Evolutionary conservation across 352 stramenopile species (phyloP), one percentile per base, ranked within the genome.

Genomic region (Phytophthora crassamura): DNA sequence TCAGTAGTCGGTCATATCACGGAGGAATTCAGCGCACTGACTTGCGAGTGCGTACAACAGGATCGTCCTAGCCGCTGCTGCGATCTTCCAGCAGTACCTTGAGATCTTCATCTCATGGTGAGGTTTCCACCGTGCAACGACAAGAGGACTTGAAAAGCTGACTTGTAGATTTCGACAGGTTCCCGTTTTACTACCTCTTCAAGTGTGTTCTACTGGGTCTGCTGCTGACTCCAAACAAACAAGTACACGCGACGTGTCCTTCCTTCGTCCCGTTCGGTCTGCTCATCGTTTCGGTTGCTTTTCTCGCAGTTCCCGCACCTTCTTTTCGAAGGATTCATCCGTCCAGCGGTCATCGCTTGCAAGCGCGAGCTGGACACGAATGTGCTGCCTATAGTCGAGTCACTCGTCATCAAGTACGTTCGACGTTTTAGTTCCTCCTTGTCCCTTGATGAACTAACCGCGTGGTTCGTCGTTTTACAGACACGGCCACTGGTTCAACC

Each of bases 101-200:
- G 83, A 89, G 61, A 77, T 89, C 35, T 78, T 90, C 46, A 69
- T 91, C 33, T 89, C 80, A 11, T 91, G 82, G 82, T 87, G 54
- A 41, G 25, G 28, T 25, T 7, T n/a, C 5, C 18, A 18, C 25
- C 6, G 11, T 16, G 63, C 28, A 3, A 18, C 40, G 25, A 16
- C 25, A 4, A 28, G 25, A 28, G 25, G 25, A 28, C 25, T 28
- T 28, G 2, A 28, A 28, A 28, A 28, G 2, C 25, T 28, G 25
- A 28, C 25, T 28, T 28, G 25, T 28, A 4, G 0, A 4, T 28
- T 28, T 28, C 25, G 28, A 15, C 32, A 84, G 78, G 78, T 75
- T 92, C 30, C 83, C 83, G 18, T 89, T 91, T 41, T 92, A 86
- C 66, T 92, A 89, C 53, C 57, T 92, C 16, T 87, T 87, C 81